Evolutionary conservation across 768 basidiomycete genomes (phyloP), one percentile per base, ranked within the genome.

Genomic region (Gymnopilus dilepis): DNA sequence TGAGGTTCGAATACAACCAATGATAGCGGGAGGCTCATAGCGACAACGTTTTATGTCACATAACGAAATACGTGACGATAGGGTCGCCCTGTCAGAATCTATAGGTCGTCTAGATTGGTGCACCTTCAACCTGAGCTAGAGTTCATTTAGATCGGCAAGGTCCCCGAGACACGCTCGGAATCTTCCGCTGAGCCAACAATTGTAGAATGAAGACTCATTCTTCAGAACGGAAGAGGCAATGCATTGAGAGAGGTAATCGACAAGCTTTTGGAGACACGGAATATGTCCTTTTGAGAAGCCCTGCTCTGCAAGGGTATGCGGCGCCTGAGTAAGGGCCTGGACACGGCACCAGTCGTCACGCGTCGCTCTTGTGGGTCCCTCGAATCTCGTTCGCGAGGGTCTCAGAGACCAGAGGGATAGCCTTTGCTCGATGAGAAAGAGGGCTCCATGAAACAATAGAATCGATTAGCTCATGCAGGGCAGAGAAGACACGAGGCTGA

Each of bases 161-260:
- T 54, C 52, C 52, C 37, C 52, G 52, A 54, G 52, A 37, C 33
- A 40, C 11, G 24, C 37, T 40, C 52, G 52, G 52, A 15, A 3
- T 22, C 1, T 54, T 40, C 52, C 37, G 47, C 37, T 26, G 52
- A 26, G 33, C 34, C 28, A 26, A 33, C n/a, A n/a, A n/a, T n/a
- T 6, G 52, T 4, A 40, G n/a, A 52, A 6, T 9, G 21, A 21
- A 21, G 15, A 19, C n/a, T n/a, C n/a, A n/a, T n/a, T 15, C 13
- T 11, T 38, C 21, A 40, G 47, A 40, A 22, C 1, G 31, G 13
- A 52, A n/a, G 21, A 19, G 1, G 19, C 15, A 17, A n/a, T 37
- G 37, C 52, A 11, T 50, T 17, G 33, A 24, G 34, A 21, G 9
- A 6, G 8, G 11, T 13, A 33, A 50, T 50, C 15, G 8, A 1